Evolutionary conservation across 129 eudicot genomes (phyloP), one percentile per base, ranked within the genome.

Genomic region (Tagetes erecta): DNA sequence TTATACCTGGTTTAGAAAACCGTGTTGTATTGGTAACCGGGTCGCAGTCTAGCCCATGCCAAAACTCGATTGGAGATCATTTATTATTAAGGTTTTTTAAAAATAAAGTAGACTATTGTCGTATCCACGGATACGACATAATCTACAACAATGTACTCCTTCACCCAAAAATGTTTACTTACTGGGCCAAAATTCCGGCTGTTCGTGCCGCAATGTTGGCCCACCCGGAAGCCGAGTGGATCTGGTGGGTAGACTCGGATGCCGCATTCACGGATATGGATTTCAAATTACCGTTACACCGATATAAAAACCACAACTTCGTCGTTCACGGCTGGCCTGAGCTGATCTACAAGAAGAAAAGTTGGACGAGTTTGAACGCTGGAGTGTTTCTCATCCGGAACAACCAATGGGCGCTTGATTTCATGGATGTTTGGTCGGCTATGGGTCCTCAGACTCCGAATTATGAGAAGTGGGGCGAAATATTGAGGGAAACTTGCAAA

Each of bases 191-290:
- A 59, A 80, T 84, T 6, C 90, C 97, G 27, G 70, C 76, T 20
- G 78, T 91, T 1, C 78, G 86, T 57, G 96, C 95, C 0, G 89
- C 88, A 40, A 86, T 92, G 92, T 62, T 92, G 81, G 97, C 96
- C 70, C 97, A 84, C 80, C 95, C 95, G 57, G 96, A 90, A 52
- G 85, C 94, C 36, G 96, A 90, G 88, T 90, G 96, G 96, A 85
- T 90, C 74, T 90, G 94, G 96, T 90, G 96, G 96, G 91, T 90
- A 4, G 96, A 90, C 81, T 90, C 94, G n/a, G 97, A 91, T 45
- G 95, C 95, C 3, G 95, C 77, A 3, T 71, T 91, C 49, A 91
- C 95, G 6, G 97, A 88, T 34, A 86, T 91, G 97, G 91, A 91
- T 31, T 91, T 88, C 47, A 78, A 82, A 81, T 71, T 88, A 4